Evolutionary conservation across 306 rosid genomes (phyloP).

Genomic region (Prunus mume): DNA sequence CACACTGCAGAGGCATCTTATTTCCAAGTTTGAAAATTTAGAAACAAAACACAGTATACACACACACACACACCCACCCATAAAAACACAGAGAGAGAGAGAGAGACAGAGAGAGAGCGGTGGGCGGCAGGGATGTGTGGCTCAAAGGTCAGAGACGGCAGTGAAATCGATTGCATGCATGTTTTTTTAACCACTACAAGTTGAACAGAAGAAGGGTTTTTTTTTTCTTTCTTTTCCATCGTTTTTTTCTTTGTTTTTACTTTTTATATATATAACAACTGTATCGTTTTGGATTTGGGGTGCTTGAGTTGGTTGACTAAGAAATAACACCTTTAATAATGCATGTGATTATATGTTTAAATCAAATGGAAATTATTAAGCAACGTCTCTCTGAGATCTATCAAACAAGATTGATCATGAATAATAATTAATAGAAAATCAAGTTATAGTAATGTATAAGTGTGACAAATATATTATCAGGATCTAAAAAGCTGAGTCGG

Average conservation of each 20-base stretch:
- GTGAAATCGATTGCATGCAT: background rate
- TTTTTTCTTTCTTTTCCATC: background rate
- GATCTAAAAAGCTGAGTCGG: too few relatives aligned
- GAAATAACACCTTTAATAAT: too few relatives aligned
- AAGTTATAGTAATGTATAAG: too few relatives aligned
- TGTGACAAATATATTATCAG: too few relatives aligned
- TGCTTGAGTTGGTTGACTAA: background rate
- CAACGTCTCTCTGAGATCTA: too few relatives aligned
- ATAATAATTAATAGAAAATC: too few relatives aligned
- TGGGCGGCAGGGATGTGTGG: background rate
- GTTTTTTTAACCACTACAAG: background rate
- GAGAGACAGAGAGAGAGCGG: background rate
- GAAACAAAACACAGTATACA: background rate
- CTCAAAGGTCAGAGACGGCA: constrained; percentile 5
- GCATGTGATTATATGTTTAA: too few relatives aligned
- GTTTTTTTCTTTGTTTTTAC: background rate
- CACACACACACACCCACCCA: background rate
- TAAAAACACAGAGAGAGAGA: constrained; percentile 7
- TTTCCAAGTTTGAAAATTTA: background rate
- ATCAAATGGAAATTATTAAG: too few relatives aligned
- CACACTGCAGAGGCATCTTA: background rate
- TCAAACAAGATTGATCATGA: too few relatives aligned
- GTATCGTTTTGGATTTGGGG: background rate
- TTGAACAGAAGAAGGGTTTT: background rate
- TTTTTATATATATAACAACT: background rate